Conservation (phyloP, 257 asterid genomes). For the Henckelia pumila region DNA sequence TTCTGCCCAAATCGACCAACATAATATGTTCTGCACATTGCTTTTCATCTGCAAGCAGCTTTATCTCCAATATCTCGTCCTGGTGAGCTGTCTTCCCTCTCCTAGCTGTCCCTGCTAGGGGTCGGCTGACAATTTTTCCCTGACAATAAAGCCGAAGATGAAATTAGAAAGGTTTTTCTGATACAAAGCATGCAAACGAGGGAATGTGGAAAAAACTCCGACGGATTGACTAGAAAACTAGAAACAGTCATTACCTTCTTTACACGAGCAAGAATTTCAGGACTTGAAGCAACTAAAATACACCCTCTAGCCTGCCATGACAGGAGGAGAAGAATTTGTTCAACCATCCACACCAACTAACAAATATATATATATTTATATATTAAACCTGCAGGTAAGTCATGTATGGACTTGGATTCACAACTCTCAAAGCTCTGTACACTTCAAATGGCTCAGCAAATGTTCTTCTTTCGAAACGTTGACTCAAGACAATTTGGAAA, state of each 20-base stretch:
- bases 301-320: constrained; percentile 73
- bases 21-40: constrained; percentile 78
- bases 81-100: constrained; percentile 65
- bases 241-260: constrained; percentile 51
- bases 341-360: constrained; percentile 18
- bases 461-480: constrained; percentile 81
- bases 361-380: not conserved
- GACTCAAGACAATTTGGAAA: constrained; percentile 86
- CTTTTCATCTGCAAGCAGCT: constrained; percentile 65
- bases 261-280: constrained; percentile 70
- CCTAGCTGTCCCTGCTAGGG: constrained; percentile 82
- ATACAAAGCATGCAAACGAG: constrained; percentile 1
- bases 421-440: constrained; percentile 84
- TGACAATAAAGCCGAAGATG: constrained; percentile 38
- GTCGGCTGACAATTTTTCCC: constrained; percentile 65
- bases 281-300: constrained; percentile 89
- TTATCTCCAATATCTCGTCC: constrained; percentile 62
- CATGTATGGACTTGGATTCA: constrained; percentile 95
- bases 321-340: constrained; percentile 17
- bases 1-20: constrained; percentile 90
- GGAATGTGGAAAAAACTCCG: constrained; percentile 4
- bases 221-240: constrained; percentile 9
- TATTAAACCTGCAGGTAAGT: constrained; percentile 63
- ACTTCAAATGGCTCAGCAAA: constrained; percentile 93
- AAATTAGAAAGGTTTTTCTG: too few relatives aligned